These are phyloP conservation scores for Pleurotus eryngii DNA, from an alignment of 768 basidiomycete genomes.

Conservation along the genomic window DNA sequence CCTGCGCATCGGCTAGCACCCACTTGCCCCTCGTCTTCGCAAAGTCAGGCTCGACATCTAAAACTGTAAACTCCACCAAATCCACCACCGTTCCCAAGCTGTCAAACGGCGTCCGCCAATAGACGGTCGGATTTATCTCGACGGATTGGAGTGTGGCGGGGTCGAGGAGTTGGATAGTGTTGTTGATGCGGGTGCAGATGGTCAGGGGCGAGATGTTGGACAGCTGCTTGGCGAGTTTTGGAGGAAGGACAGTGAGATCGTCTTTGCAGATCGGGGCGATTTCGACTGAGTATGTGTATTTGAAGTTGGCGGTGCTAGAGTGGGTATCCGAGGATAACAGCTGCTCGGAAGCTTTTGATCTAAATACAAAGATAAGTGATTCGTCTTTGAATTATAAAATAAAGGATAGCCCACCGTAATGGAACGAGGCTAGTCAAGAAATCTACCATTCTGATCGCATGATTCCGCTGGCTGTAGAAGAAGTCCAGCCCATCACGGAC, in stretches of 20 bases:
- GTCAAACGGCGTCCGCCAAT: slow-evolving; percentile 92
- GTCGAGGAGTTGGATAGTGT: slow-evolving; percentile 88
- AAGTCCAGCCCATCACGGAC: slow-evolving; percentile 95
- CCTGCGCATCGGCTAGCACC: slow-evolving; percentile 80
- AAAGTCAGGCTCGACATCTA: slow-evolving; percentile 86
- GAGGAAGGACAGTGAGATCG: slow-evolving; percentile 88
- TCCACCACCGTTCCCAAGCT: slow-evolving; percentile 79
- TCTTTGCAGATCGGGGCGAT: slow-evolving; percentile 98
- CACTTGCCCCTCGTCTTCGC: slow-evolving; percentile 63
- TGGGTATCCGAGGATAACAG: slow-evolving; percentile 92
- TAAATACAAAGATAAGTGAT: slow-evolving; percentile 22
- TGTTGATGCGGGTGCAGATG: slow-evolving; percentile 88
- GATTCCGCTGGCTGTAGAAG: slow-evolving; percentile 88
- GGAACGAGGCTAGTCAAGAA: slow-evolving; percentile 89
- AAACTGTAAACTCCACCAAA: slow-evolving; percentile 90
- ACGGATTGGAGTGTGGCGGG: slow-evolving; percentile 79
- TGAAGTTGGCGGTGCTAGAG: slow-evolving; percentile 90
- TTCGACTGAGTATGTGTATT: slow-evolving; percentile 96
- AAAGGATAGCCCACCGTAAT: slow-evolving; percentile 56
- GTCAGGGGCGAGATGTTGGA: slow-evolving; percentile 88
- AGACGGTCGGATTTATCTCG: slow-evolving; percentile 75
- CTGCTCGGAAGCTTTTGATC: slow-evolving; percentile 93
- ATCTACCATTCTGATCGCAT: slow-evolving; percentile 96
- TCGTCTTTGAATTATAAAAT: slow-evolving; percentile 4
- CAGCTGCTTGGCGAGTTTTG: slow-evolving; percentile 75